A percentile compares a stretch with the other conserved stretches of the same genome.
These are phyloP conservation scores for Candida nonsorbophila DNA, from an alignment of 805 yeast genomes.

Conservation along the genomic window DNA sequence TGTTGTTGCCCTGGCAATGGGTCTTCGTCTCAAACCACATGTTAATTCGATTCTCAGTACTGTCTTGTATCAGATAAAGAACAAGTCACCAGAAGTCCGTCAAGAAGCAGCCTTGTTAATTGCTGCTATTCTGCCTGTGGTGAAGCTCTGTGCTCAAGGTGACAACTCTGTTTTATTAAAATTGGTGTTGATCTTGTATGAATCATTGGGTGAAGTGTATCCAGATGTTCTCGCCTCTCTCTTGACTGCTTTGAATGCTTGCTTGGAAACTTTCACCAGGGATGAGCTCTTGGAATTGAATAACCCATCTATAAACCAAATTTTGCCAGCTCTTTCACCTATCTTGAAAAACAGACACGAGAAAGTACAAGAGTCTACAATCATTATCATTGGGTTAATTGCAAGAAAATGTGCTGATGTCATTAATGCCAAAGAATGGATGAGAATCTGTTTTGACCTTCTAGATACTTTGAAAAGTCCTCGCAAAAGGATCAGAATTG, in stretches of 20 bases:
- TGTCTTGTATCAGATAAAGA: constrained; percentile 65
- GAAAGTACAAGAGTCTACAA: constrained; percentile 81
- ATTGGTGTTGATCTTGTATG: constrained; percentile 74
- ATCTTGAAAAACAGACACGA: constrained; percentile 85
- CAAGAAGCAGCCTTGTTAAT: constrained; percentile 83
- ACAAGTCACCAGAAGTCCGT: constrained; percentile 65
- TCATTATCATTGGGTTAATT: constrained; percentile 73
- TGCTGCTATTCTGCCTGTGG: constrained; percentile 57
- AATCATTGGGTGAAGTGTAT: constrained; percentile 87
- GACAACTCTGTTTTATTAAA: constrained; percentile 65
- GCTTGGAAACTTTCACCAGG: constrained; percentile 57
- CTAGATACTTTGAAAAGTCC: constrained; percentile 84
- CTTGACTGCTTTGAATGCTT: constrained; percentile 60
- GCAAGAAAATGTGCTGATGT: constrained; percentile 77
- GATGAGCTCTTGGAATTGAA: constrained; percentile 45
- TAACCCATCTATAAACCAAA: constrained; percentile 73
- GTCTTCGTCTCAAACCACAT: constrained; percentile 62
- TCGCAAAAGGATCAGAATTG: constrained; percentile 67
- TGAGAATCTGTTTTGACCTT: constrained; percentile 88
- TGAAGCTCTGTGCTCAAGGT: constrained; percentile 50
- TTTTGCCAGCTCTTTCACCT: constrained; percentile 86
- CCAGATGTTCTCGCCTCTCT: constrained; percentile 92
- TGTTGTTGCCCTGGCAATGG: constrained; percentile 56
- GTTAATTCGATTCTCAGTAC: constrained; percentile 68
- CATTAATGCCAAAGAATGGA: constrained; percentile 93